phyloP scores from a whole-genome alignment of 2,329 filamentous ascomycete species.

The Endothia cerciana region DNA sequence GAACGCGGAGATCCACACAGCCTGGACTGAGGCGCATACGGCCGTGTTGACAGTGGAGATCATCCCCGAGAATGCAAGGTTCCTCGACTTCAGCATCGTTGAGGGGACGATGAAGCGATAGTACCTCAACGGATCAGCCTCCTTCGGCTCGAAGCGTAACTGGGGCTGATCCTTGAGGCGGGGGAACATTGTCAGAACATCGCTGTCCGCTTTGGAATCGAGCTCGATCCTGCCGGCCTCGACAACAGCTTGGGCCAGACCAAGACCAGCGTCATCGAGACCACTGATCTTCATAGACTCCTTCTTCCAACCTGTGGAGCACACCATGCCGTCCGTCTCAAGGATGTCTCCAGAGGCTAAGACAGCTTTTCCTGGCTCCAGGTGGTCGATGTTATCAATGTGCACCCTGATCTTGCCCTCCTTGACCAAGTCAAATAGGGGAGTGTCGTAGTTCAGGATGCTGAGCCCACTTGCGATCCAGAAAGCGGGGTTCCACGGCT shows the following conservation, averaged over 20 bases:
- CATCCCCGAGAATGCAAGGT: constrained; percentile 25
- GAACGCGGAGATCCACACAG: constrained; percentile 62
- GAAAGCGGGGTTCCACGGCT: constrained; percentile 46
- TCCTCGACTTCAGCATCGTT: constrained; percentile 8
- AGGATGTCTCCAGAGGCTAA: constrained; percentile 47
- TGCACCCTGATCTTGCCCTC: constrained; percentile 52
- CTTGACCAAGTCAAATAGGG: constrained; percentile 55
- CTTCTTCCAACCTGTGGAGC: constrained; percentile 57
- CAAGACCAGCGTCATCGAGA: constrained; percentile 20
- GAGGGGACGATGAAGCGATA: constrained; percentile 29
- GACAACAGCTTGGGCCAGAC: constrained; percentile 8
- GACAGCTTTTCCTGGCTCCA: constrained; percentile 45
- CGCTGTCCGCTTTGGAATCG: constrained; percentile 16
- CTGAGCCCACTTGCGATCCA: constrained; percentile 56
- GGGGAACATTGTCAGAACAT: constrained; percentile 16
- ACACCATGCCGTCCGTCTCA: constrained; percentile 51
- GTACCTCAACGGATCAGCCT: constrained; percentile 16
- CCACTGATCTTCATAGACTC: constrained; percentile 47
- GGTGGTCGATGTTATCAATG: constrained; percentile 48
- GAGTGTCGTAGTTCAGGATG: constrained; percentile 57
- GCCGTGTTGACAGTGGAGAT: constrained; percentile 39
- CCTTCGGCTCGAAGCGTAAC: constrained; percentile 14
- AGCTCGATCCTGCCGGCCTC: constrained; percentile 20
- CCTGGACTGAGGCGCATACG: constrained; percentile 43
- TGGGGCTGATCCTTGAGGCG: constrained; percentile 21